Conservation (phyloP, 352 stramenopile species). For the Globisporangium lucens region DNA sequence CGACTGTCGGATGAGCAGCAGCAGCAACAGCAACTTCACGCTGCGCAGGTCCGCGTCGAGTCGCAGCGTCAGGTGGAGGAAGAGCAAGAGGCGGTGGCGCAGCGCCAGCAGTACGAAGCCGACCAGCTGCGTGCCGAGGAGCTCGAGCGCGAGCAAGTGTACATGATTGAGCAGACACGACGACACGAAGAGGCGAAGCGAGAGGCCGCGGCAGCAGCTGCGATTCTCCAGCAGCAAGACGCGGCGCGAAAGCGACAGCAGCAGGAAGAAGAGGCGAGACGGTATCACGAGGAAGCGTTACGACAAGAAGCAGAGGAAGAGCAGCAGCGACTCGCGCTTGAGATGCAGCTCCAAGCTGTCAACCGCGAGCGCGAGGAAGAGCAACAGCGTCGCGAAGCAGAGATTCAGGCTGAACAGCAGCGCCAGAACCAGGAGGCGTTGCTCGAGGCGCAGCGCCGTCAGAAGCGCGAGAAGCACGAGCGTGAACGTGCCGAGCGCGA, state of each 20-base stretch:
- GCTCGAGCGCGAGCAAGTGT: constrained; percentile 15
- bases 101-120: constrained; percentile 3
- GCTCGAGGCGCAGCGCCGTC: constrained; percentile 59
- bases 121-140: constrained; percentile 14
- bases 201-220: constrained; percentile 15
- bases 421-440: constrained; percentile 36
- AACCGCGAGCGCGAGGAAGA: constrained; percentile 31
- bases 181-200: constrained; percentile 23
- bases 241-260: neutral
- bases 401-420: constrained; percentile 27
- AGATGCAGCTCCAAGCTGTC: constrained; percentile 26
- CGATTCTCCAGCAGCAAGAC: constrained; percentile 3
- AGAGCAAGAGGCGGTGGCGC: constrained; percentile 16
- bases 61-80: constrained; percentile 25
- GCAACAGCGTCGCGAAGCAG: constrained; percentile 31
- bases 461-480: constrained; percentile 72
- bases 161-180: constrained; percentile 16
- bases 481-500: constrained; percentile 47
- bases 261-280: constrained; percentile 10
- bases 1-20: constrained; percentile 27
- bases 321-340: constrained; percentile 17
- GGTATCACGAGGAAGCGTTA: constrained; percentile 16
- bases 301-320: constrained; percentile 18
- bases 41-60: constrained; percentile 23
- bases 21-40: constrained; percentile 18